These are phyloP conservation scores for Fusarium lateritium DNA, from an alignment of 2,329 filamentous ascomycete genomes.

Conservation along the genomic window DNA sequence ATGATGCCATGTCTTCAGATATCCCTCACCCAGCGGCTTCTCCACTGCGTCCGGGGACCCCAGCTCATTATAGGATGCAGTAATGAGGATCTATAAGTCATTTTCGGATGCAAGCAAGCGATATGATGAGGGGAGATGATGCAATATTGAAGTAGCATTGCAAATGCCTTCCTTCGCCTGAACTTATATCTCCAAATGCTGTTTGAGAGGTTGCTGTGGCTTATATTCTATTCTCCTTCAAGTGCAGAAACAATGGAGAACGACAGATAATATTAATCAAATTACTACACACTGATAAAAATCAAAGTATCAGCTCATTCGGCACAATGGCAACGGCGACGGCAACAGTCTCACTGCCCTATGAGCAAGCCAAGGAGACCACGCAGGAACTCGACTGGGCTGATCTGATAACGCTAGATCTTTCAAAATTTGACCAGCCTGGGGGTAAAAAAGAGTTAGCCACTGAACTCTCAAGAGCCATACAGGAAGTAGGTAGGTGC, in stretches of 20 bases:
- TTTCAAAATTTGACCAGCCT: slow-evolving; percentile 5
- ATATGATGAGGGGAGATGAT: background rate
- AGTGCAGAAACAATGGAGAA: no score
- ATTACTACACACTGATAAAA: background rate
- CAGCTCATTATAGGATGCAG: no score
- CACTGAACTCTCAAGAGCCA: slow-evolving; percentile 61
- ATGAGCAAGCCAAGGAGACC: background rate
- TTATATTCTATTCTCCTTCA: no score
- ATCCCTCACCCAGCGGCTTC: background rate
- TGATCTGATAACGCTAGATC: slow-evolving; percentile 8
- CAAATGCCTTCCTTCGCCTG: background rate
- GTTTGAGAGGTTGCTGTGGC: no score
- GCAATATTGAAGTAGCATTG: background rate
- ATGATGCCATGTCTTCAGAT: background rate
- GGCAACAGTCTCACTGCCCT: background rate
- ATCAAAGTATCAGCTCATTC: background rate
- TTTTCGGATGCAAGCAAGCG: background rate
- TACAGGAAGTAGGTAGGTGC: slow-evolving; percentile 26
- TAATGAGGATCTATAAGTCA: background rate
- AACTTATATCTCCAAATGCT: background rate
- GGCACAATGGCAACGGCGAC: background rate
- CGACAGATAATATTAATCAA: no score
- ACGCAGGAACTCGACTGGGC: slow-evolving; percentile 2
- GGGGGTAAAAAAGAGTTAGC: slow-evolving; percentile 10
- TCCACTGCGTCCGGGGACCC: background rate